Base-by-base conservation (phyloP, 345 rosid genomes). In the Murraya koenigii region DNA sequence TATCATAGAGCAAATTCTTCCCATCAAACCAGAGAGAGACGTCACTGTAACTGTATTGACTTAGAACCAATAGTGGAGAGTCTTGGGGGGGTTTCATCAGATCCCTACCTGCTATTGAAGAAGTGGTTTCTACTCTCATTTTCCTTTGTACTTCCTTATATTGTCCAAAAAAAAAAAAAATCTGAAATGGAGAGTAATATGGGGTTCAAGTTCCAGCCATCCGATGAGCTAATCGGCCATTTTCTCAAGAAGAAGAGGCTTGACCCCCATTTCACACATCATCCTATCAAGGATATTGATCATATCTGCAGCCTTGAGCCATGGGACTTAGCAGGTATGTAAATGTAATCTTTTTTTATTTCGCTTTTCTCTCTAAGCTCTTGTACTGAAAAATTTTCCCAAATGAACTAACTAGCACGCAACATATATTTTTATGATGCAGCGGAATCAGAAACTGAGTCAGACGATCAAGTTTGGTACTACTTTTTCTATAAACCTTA, bases 131-230 rank as follows among this genome's bases (percentile, higher is more conserved):
- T 0, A 4, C 22, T 36, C 25, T 66, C 8, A 1, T 26, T n/a
- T 20, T 62, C 20, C 1, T 26, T 66, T n/a, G 9, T 9, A 15
- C 28, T 36, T 47, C n/a, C 7, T n/a, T n/a, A 25, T 13, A 62
- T 28, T 15, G 20, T 28, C 0, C 1, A 4, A 33, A 11, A 44
- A 2, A 44, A 44, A 44, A 44, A 11, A 44, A 0, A 8, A 39
- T 5, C 28, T 39, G 36, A 38, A 38, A 61, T 44, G 58, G 28
- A 32, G 32, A 6, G 10, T 30, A n/a, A 60, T 5, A 72, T 70
- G 6, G 87, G 85, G 7, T 70, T 4, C 75, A 71, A 82, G 41
- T 85, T 85, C 79, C 71, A 62, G 38, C 87, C 82, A 38, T 71
- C 64, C 6, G 70, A 68, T 23, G 61, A 77, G 54, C 80, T 77